phyloP scores from a whole-genome alignment of 73 alveolate genomes.

The Loxodes magnus region DNA sequence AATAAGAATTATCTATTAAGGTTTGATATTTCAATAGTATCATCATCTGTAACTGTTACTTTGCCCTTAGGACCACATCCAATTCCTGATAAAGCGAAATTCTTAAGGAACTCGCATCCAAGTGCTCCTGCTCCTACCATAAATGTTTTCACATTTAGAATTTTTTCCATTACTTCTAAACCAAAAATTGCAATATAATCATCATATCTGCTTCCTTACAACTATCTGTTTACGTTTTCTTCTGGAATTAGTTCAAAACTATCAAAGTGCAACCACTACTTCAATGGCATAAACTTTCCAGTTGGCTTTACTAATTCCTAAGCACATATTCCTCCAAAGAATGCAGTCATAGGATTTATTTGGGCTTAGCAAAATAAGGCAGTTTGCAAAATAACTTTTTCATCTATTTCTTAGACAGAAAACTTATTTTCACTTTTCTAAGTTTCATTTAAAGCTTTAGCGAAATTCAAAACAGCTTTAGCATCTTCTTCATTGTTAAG shows the following conservation, averaged over 20 bases:
- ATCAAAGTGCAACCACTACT: constrained; percentile 88
- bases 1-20: constrained; percentile 94
- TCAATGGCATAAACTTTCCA: constrained; percentile 97
- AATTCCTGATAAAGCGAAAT: constrained; percentile 95
- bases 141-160: background rate
- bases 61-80: constrained; percentile 72
- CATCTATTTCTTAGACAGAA: constrained; percentile 63
- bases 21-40: constrained; percentile 89
- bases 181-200: constrained; percentile 94
- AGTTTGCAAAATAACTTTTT: constrained; percentile 56
- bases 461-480: constrained; percentile 37
- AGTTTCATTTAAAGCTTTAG: constrained; percentile 58
- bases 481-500: constrained; percentile 50
- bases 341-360: constrained; percentile 91
- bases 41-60: constrained; percentile 85
- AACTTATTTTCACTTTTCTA: constrained; percentile 42
- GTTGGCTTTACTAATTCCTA: constrained; percentile 96
- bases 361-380: constrained; percentile 63
- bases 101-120: constrained; percentile 96
- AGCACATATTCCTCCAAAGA: constrained; percentile 98
- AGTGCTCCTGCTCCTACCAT: constrained; percentile 91
- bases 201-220: constrained; percentile 65
- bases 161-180: constrained; percentile 59
- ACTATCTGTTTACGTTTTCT: constrained; percentile 45
- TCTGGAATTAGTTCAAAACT: constrained; percentile 26